Conservation (phyloP, 192 early-diverging fungal species). For the Spizellomyces sp. region DNA sequence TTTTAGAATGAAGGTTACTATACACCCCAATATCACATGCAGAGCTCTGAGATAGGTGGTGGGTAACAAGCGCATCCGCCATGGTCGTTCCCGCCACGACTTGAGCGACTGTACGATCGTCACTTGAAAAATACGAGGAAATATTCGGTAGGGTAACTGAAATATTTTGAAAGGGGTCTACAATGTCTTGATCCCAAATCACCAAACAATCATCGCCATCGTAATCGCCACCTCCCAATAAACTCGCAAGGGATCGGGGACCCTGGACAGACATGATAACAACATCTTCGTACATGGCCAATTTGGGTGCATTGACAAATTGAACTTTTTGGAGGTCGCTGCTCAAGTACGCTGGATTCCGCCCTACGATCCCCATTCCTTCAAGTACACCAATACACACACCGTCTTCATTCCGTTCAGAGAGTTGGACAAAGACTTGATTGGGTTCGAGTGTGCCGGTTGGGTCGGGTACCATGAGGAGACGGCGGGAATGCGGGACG, state of each 20-base stretch:
- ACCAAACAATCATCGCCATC: conserved; percentile 25
- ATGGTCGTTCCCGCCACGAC: not conserved
- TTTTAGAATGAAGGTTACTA: not conserved
- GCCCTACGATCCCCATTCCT: conserved; percentile 6
- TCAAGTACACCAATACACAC: not conserved
- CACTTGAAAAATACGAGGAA: not conserved
- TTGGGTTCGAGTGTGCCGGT: conserved; percentile 8
- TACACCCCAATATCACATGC: conserved; percentile 3
- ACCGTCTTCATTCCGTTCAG: conserved; percentile 4
- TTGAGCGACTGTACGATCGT: not conserved
- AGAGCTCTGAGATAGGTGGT: not conserved
- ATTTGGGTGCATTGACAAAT: conserved; percentile 2
- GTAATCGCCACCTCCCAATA: conserved; percentile 21
- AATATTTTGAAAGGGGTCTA: not conserved
- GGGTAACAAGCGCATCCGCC: not conserved
- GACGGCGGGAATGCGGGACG: conserved; percentile 18
- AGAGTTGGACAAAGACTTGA: conserved; percentile 16
- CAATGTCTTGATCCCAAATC: conserved; percentile 18
- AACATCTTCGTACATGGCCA: conserved; percentile 10
- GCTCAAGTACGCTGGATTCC: conserved; percentile 22
- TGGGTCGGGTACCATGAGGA: conserved; percentile 28
- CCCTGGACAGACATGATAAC: conserved; percentile 12
- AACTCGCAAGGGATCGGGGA: not conserved
- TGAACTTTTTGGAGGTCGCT: conserved; percentile 12
- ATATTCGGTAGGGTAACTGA: not conserved